A percentile compares a stretch with the other conserved stretches of the same genome.
Conservation (phyloP, 306 rosid genomes). For the Albizia julibrissin region DNA sequence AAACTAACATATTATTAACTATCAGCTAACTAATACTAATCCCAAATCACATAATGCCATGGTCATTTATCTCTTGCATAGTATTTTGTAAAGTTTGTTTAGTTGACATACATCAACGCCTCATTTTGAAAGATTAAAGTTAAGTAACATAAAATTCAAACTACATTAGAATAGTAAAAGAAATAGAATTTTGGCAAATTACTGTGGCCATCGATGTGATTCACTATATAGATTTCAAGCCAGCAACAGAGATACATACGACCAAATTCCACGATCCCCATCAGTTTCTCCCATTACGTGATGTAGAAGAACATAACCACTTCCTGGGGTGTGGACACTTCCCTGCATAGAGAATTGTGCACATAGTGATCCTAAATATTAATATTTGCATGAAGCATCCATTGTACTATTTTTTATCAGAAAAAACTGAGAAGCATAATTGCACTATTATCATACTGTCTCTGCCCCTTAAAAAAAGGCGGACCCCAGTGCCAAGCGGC, state of each 20-base stretch:
- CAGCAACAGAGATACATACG: slow-evolving; percentile 69
- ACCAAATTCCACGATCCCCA: slow-evolving; percentile 90
- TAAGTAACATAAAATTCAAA: slow-evolving; percentile 20
- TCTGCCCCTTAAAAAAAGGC: slow-evolving; percentile 15
- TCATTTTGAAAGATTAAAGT: slow-evolving; percentile 12
- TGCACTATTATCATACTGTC: slow-evolving; percentile 2
- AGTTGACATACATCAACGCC: slow-evolving; percentile 9
- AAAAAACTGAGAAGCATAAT: slow-evolving; percentile 29
- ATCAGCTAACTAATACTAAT: background rate
- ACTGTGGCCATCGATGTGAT: slow-evolving; percentile 27
- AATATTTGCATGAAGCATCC: slow-evolving; percentile 9
- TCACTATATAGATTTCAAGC: slow-evolving; percentile 37
- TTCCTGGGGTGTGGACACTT: slow-evolving; percentile 86
- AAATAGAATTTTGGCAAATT: slow-evolving; percentile 27
- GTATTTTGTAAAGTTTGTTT: slow-evolving; percentile 2
- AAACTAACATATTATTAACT: background rate
- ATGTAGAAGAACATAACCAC: slow-evolving; percentile 96
- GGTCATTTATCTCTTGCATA: slow-evolving; percentile 7
- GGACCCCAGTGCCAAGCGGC: no score
- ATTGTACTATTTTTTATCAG: background rate
- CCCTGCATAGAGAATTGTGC: slow-evolving; percentile 50
- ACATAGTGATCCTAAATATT: background rate
- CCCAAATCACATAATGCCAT: background rate
- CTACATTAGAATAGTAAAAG: slow-evolving; percentile 16
- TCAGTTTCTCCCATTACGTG: slow-evolving; percentile 99